Percentiles rank a stretch among this genome's conserved stretches.
Evolutionary conservation across 2,329 filamentous ascomycete genomes (phyloP).

Genomic region (Aspergillus arachidicola): DNA sequence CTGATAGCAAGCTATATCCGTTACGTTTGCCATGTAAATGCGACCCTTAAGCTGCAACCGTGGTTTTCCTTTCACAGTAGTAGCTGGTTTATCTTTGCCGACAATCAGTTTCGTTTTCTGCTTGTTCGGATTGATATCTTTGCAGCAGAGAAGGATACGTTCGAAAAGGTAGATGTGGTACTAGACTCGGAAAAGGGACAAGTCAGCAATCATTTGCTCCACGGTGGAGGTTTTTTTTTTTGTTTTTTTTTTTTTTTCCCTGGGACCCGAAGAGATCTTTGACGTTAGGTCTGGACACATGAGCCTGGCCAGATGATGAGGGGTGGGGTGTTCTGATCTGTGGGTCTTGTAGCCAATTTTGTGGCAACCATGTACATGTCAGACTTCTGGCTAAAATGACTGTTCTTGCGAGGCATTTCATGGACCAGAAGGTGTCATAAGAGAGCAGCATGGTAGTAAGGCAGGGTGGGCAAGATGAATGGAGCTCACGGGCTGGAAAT

Average conservation of each 20-base stretch:
- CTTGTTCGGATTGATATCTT: constrained; percentile 87
- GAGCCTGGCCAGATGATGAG: too few relatives aligned
- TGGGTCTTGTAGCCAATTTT: neutral
- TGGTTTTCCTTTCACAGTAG: constrained; percentile 73
- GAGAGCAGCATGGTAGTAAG: too few relatives aligned
- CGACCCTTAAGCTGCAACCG: constrained; percentile 89
- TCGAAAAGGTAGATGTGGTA: constrained; percentile 99
- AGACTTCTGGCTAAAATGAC: too few relatives aligned
- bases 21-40: constrained; percentile 99
- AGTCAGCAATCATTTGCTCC: constrained; percentile 19
- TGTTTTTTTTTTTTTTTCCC: too few relatives aligned
- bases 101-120: constrained; percentile 65
- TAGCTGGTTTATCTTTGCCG: constrained; percentile 69
- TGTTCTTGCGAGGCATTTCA: neutral
- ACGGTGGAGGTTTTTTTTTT: too few relatives aligned
- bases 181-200: constrained; percentile 47
- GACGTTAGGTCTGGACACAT: too few relatives aligned
- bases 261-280: too few relatives aligned
- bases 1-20: constrained; percentile 82
- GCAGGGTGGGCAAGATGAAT: neutral
- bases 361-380: too few relatives aligned
- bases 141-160: constrained; percentile 93
- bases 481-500: constrained; percentile 11
- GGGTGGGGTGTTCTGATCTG: neutral
- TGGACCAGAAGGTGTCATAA: neutral